phyloP scores from a whole-genome alignment of 2,329 filamentous ascomycete species.

The Juglanconis juglandina region DNA sequence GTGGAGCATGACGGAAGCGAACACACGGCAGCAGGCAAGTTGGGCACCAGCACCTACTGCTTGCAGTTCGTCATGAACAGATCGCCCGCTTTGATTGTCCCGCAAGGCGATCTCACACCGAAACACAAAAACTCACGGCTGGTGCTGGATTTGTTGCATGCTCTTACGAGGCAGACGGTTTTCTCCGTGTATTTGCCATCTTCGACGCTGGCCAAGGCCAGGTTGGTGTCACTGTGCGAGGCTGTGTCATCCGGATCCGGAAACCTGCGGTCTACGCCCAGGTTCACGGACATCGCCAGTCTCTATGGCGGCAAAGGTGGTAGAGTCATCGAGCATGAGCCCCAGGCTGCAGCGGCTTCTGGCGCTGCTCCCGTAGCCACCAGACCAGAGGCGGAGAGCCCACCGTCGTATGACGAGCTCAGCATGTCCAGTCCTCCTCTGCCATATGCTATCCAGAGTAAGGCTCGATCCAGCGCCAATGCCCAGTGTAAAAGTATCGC shows the following conservation, averaged over 20 bases:
- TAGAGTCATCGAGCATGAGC: conserved; percentile 1
- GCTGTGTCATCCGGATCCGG: conserved; percentile 1
- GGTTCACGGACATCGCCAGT: conserved; percentile 5
- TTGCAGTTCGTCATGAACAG: neutral
- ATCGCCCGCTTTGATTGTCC: neutral
- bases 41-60: conserved; percentile 2
- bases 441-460: neutral
- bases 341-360: neutral
- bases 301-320: conserved; percentile 16
- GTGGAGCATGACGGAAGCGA: neutral
- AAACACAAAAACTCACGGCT: conserved; percentile 4
- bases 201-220: neutral
- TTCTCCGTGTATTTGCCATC: neutral
- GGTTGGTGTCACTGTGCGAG: neutral
- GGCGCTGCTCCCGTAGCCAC: neutral
- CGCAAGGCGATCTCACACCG: conserved; percentile 3
- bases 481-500: neutral
- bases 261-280: neutral
- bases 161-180: neutral
- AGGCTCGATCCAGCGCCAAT: neutral
- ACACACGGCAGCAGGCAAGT: neutral
- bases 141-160: conserved; percentile 1
- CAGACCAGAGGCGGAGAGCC: neutral
- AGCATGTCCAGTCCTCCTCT: neutral
- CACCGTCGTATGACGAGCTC: conserved; percentile 5